Evolutionary conservation across 306 rosid species (phyloP).

Genomic region (Cicer yamashitae): DNA sequence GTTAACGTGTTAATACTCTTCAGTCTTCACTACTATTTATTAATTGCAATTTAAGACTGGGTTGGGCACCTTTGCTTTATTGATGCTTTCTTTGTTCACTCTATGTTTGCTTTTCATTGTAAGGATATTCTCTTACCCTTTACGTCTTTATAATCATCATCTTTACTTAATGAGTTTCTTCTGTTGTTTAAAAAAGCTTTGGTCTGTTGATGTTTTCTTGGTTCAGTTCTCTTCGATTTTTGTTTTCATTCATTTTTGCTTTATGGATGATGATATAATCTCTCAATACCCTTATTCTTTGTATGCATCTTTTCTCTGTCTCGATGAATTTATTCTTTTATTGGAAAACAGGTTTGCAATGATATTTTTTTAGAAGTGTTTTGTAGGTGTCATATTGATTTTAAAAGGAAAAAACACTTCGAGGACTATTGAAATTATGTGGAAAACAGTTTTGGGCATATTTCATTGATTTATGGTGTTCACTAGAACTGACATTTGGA

Average conservation of each 20-base stretch:
- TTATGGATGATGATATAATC: slow-evolving; percentile 4
- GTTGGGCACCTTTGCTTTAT: slow-evolving; percentile 1
- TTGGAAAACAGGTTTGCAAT: slow-evolving; percentile 2
- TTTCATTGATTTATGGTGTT: slow-evolving; percentile 21
- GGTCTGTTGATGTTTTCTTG: background rate
- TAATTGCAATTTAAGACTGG: background rate
- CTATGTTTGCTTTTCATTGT: background rate
- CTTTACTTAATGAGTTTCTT: background rate
- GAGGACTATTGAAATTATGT: background rate
- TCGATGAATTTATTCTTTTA: background rate
- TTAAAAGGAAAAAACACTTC: background rate
- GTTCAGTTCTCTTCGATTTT: slow-evolving; percentile 2
- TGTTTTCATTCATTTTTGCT: background rate
- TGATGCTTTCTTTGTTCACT: slow-evolving; percentile 9
- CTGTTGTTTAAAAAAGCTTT: background rate
- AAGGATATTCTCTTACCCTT: background rate
- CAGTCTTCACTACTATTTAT: background rate
- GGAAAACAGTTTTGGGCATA: background rate
- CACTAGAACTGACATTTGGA: slow-evolving; percentile 3
- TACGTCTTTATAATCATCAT: background rate
- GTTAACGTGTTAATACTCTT: background rate
- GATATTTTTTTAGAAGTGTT: background rate
- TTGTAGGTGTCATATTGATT: background rate
- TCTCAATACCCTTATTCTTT: background rate
- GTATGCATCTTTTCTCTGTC: background rate